A percentile compares a stretch with the other conserved stretches of the same genome.
Evolutionary conservation across 2,329 filamentous ascomycete genomes (phyloP).

Genomic region (Lecanicillium sp.): DNA sequence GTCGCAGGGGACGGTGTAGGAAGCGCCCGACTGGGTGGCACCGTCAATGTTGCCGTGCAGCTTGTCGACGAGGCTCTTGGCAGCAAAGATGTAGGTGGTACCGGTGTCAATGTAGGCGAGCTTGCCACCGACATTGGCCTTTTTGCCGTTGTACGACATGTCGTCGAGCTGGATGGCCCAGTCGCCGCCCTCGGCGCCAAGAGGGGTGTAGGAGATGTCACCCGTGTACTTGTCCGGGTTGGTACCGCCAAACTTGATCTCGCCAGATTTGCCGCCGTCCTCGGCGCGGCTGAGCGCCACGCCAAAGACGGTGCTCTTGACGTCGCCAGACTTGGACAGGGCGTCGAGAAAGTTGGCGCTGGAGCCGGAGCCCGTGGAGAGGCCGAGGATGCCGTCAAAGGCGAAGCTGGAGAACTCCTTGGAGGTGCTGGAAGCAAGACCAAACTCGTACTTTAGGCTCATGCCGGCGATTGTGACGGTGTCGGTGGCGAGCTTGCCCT

Average conservation of each 20-base stretch:
- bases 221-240: slow-evolving; percentile 64
- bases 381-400: slow-evolving; percentile 81
- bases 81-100: slow-evolving; percentile 73
- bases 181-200: slow-evolving; percentile 46
- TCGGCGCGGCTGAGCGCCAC: slow-evolving; percentile 62
- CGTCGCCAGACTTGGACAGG: slow-evolving; percentile 48
- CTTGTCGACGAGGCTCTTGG: slow-evolving; percentile 56
- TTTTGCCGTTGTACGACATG: slow-evolving; percentile 54
- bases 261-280: slow-evolving; percentile 64
- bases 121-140: slow-evolving; percentile 46
- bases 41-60: slow-evolving; percentile 64
- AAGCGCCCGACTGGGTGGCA: slow-evolving; percentile 48
- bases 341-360: slow-evolving; percentile 63
- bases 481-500: slow-evolving; percentile 61
- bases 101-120: slow-evolving; percentile 77
- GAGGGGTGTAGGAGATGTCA: slow-evolving; percentile 58
- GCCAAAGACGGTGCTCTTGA: slow-evolving; percentile 61
- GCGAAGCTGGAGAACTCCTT: slow-evolving; percentile 71
- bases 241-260: slow-evolving; percentile 68
- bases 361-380: slow-evolving; percentile 57
- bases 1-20: slow-evolving; percentile 68
- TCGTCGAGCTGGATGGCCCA: slow-evolving; percentile 72
- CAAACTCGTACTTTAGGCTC: slow-evolving; percentile 60
- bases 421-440: slow-evolving; percentile 65
- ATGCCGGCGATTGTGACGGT: slow-evolving; percentile 61